A percentile compares a stretch with the other conserved stretches of the same genome.
Evolutionary conservation across 192 early-diverging fungal species (phyloP).

Genomic region (Entomortierella parvispora): DNA sequence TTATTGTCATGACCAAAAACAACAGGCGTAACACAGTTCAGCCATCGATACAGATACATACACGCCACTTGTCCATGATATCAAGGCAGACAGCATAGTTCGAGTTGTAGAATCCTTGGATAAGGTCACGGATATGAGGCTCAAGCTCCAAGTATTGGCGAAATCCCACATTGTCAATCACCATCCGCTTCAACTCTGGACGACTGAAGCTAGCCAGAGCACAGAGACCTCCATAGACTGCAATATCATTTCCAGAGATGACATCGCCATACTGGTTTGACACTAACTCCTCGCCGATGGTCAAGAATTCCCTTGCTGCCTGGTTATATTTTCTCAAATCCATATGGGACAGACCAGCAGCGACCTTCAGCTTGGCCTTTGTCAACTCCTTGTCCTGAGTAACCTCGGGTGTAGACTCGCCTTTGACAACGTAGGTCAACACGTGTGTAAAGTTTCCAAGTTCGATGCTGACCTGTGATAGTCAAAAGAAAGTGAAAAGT

Average conservation of each 20-base stretch:
- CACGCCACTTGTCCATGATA: constrained; percentile 73
- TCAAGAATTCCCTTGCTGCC: constrained; percentile 70
- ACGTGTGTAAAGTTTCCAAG: constrained; percentile 76
- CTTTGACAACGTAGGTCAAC: constrained; percentile 75
- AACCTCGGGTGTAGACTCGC: constrained; percentile 69
- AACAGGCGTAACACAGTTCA: background rate
- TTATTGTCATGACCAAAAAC: constrained; percentile 4
- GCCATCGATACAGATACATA: constrained; percentile 34
- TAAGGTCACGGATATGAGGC: constrained; percentile 77
- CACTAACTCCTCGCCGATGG: constrained; percentile 36
- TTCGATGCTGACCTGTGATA: constrained; percentile 69
- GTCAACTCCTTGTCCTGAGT: constrained; percentile 68
- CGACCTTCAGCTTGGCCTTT: constrained; percentile 69
- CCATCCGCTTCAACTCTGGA: constrained; percentile 70
- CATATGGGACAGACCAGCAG: constrained; percentile 72
- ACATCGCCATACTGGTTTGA: constrained; percentile 53
- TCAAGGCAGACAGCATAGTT: constrained; percentile 77
- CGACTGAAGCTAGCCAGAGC: constrained; percentile 83
- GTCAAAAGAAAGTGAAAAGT: background rate
- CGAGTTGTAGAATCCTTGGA: constrained; percentile 78
- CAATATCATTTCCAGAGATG: constrained; percentile 84
- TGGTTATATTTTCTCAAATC: constrained; percentile 65
- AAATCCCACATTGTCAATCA: constrained; percentile 80
- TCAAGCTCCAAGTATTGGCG: constrained; percentile 86
- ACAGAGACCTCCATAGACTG: constrained; percentile 81